Base-by-base conservation (phyloP, 164 flowering plant species). In the Stephania yunnanensis region DNA sequence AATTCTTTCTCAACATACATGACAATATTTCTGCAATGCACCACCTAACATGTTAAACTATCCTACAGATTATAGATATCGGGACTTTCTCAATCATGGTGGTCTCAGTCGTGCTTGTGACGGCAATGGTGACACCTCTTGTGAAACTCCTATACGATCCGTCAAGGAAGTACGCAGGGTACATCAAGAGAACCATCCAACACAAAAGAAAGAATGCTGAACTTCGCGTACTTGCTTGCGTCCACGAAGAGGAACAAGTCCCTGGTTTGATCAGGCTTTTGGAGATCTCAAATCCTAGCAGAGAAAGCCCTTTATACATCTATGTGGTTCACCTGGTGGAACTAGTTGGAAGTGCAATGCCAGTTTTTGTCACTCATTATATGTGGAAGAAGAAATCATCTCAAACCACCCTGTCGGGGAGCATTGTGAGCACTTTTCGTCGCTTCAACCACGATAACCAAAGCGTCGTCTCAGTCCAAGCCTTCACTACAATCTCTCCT, bases 111-210 rank as follows among this genome's bases (percentile, higher is more conserved):
- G 82, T 88, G 78, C 25, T 80, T 44, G 64, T 82, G 22, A 82
- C 88, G 12, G 87, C 82, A 65, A 68, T 81, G 10, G 65, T 80
- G 66, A 75, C 87, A 5, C 85, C 86, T 17, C 25, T 86, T 2
- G 84, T 87, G 48, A 84, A 73, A 72, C 22, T 22, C 64, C 67
- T 86, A 3, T 89, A 89, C 46, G 77, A 86, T 58, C 90, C 90
- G 46, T 86, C 90, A 9, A 85, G 80, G 74, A 78, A 85, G 73
- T 89, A 78, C 63, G 4, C 77, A 12, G 78, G 86, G 19, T 81
- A 78, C 82, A 85, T 70, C 75, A 82, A 83, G 77, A 82, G 89
- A 75, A 87, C 88, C 19, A 73, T 87, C 55, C 73, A 73, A 19
- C 86, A 87, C 52, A 53, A 5, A 30, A 76, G 71, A 46, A 5